Conservation (phyloP, 768 basidiomycete species). For the Phallus indusiatus region DNA sequence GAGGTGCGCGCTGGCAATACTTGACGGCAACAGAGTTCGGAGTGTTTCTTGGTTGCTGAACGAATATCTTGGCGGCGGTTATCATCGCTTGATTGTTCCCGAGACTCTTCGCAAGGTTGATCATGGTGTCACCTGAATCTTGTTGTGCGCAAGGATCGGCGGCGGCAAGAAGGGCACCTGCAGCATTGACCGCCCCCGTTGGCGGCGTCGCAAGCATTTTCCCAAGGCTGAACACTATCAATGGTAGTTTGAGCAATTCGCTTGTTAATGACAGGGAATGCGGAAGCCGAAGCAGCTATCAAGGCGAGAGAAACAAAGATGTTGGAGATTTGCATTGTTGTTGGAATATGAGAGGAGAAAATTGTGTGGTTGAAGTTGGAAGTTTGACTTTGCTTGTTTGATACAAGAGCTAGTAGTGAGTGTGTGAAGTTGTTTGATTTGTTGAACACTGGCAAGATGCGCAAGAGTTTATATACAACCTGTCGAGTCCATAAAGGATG, state of each 20-base stretch:
- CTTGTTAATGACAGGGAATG: slow-evolving; percentile 31
- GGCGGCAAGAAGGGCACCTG: slow-evolving; percentile 50
- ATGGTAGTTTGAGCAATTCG: slow-evolving; percentile 38
- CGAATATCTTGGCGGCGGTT: slow-evolving; percentile 40
- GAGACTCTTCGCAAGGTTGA: slow-evolving; percentile 35
- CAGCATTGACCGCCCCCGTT: slow-evolving; percentile 50
- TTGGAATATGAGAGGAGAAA: background rate
- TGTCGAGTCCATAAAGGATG: too few relatives aligned
- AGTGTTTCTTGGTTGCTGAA: slow-evolving; percentile 49
- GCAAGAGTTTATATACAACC: too few relatives aligned
- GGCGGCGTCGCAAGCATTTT: slow-evolving; percentile 38
- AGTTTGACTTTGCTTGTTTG: background rate
- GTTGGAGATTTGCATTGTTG: background rate
- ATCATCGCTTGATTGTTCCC: slow-evolving; percentile 40
- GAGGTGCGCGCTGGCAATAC: slow-evolving; percentile 46
- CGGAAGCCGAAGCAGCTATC: slow-evolving; percentile 20
- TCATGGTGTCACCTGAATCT: slow-evolving; percentile 42
- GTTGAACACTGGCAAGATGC: background rate
- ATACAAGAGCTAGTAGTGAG: background rate
- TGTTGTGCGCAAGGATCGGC: slow-evolving; percentile 48
- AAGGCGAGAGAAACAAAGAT: slow-evolving; percentile 23
- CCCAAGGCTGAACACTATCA: slow-evolving; percentile 34
- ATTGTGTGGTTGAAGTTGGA: too few relatives aligned
- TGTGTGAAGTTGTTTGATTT: background rate
- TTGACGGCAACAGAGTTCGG: slow-evolving; percentile 36